A percentile compares a stretch with the other conserved stretches of the same genome.
Evolutionary conservation across 768 basidiomycete genomes (phyloP).

Genomic region (Xerocomellus dryophilus): DNA sequence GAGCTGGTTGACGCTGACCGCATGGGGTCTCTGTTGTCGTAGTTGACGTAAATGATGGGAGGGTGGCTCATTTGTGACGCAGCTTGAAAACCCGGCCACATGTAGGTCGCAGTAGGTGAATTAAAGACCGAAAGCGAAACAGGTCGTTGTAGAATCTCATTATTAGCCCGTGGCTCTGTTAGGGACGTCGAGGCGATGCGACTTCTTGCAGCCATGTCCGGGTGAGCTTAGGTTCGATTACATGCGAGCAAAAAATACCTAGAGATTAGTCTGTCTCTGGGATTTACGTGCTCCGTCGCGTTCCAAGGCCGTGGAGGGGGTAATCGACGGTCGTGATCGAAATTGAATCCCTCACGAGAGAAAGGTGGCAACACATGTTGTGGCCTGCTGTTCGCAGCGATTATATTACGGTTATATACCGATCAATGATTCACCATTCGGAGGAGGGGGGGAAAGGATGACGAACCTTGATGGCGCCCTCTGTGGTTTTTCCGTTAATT

Average conservation of each 20-base stretch:
- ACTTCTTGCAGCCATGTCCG: slow-evolving; percentile 18
- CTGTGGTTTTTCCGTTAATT: slow-evolving; percentile 20
- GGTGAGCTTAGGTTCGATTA: slow-evolving; percentile 17
- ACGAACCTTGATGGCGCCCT: slow-evolving; percentile 26
- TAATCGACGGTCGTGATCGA: slow-evolving; percentile 34
- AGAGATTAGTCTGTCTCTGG: slow-evolving; percentile 24
- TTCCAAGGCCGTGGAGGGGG: slow-evolving; percentile 33
- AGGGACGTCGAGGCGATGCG: slow-evolving; percentile 21
- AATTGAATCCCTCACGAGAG: slow-evolving; percentile 31
- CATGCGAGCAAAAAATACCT: slow-evolving; percentile 21
- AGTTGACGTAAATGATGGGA: slow-evolving; percentile 40
- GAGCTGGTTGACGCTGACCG: slow-evolving; percentile 33
- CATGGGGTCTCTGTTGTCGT: slow-evolving; percentile 32
- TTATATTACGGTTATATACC: slow-evolving; percentile 20
- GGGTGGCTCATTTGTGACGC: slow-evolving; percentile 42
- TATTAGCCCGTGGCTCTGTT: slow-evolving; percentile 20
- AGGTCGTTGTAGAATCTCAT: slow-evolving; percentile 31
- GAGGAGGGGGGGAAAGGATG: slow-evolving; percentile 7
- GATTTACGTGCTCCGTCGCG: slow-evolving; percentile 17
- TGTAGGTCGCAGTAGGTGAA: slow-evolving; percentile 43
- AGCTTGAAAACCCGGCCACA: slow-evolving; percentile 46
- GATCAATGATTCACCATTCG: slow-evolving; percentile 22
- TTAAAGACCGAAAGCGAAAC: slow-evolving; percentile 42
- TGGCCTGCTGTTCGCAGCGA: slow-evolving; percentile 30
- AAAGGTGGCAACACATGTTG: slow-evolving; percentile 35